Evolutionary conservation across 2,329 filamentous ascomycete species (phyloP).

Genomic region (Atkinsonella texensis): DNA sequence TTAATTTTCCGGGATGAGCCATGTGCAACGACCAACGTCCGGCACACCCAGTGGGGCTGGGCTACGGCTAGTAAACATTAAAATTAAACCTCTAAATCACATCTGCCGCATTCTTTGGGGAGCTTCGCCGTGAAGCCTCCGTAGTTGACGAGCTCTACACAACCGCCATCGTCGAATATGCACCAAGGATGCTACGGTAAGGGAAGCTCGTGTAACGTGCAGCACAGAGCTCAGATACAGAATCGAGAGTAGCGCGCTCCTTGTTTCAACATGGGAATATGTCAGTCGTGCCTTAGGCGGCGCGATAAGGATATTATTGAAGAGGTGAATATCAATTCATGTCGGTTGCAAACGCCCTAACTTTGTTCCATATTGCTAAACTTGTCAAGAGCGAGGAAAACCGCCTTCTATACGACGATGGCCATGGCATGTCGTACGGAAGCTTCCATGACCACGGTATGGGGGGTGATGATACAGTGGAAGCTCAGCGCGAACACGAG

Average conservation of each 20-base stretch:
- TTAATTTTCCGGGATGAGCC: neutral
- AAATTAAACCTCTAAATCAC: no score
- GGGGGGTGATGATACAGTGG: slow-evolving; percentile 45
- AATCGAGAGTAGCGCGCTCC: neutral
- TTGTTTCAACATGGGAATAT: slow-evolving; percentile 40
- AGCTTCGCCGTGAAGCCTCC: neutral
- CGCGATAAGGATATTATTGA: slow-evolving; percentile 39
- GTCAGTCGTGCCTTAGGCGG: slow-evolving; percentile 47
- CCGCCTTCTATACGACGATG: slow-evolving; percentile 48
- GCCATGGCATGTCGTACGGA: slow-evolving; percentile 46
- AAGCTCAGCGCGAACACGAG: slow-evolving; percentile 52
- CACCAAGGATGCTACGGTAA: slow-evolving; percentile 5
- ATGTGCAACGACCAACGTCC: neutral
- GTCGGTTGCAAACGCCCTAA: neutral
- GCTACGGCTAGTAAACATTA: no score
- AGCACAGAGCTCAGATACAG: neutral
- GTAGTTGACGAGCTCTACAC: neutral
- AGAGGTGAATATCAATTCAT: slow-evolving; percentile 31
- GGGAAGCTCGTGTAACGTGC: slow-evolving; percentile 1
- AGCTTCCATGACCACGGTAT: slow-evolving; percentile 47
- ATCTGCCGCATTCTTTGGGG: neutral
- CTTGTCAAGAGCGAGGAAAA: slow-evolving; percentile 41
- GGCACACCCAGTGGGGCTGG: no score
- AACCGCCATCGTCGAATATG: neutral
- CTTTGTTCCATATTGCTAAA: slow-evolving; percentile 2